Percentiles rank a stretch among this genome's conserved stretches.
Conservation (phyloP, 2,329 filamentous ascomycete genomes). For the Phaeoacremonium minimum region DNA sequence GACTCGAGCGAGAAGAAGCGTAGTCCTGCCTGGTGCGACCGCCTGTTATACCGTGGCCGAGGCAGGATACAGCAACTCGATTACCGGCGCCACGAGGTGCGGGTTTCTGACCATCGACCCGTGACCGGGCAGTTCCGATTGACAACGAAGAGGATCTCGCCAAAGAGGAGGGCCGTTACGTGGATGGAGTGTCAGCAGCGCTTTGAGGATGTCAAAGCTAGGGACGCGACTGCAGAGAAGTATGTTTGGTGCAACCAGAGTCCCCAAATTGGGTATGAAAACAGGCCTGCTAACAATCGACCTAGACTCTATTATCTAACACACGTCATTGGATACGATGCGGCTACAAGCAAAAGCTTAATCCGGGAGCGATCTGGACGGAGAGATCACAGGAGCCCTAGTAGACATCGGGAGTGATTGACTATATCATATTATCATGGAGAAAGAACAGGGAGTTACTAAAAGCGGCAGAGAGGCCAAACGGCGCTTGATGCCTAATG, state of each 20-base stretch:
- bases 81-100: conserved; percentile 84
- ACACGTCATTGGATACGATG: conserved; percentile 49
- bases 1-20: conserved; percentile 93
- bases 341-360: conserved; percentile 41
- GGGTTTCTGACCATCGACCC: conserved; percentile 87
- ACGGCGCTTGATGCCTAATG: too few species aligned
- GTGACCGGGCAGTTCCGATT: conserved; percentile 83
- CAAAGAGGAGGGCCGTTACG: conserved; percentile 57
- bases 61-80: conserved; percentile 83
- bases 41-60: conserved; percentile 78
- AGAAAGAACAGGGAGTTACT: too few species aligned
- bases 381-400: background rate
- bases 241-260: conserved; percentile 41
- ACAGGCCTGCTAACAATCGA: conserved; percentile 15
- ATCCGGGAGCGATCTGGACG: conserved; percentile 31
- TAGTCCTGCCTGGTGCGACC: conserved; percentile 94
- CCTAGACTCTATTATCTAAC: conserved; percentile 46
- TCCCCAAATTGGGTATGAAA: background rate
- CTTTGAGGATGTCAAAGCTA: conserved; percentile 68
- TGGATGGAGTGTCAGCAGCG: conserved; percentile 72
- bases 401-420: background rate
- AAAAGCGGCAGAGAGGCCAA: too few species aligned
- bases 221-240: conserved; percentile 71
- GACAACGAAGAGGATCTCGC: conserved; percentile 76
- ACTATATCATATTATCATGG: too few species aligned